Evolutionary conservation across 305 asterid genomes (phyloP).

Genomic region (Plantago coronopus): DNA sequence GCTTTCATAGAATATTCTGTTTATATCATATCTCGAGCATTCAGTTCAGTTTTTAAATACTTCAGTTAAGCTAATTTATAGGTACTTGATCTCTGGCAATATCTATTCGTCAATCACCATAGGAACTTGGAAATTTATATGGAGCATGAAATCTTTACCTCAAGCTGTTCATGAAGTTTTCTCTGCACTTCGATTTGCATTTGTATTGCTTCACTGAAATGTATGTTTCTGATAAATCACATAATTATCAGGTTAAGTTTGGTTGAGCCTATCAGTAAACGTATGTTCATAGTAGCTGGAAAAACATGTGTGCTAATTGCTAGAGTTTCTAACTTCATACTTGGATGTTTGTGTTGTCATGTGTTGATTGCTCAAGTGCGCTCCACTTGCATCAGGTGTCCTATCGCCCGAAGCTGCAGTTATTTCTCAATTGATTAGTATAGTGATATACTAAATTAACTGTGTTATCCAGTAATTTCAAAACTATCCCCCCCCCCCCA

Average conservation of each 20-base stretch:
- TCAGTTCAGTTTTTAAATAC: no score
- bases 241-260: constrained; percentile 13
- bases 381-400: constrained; percentile 49
- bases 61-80: no score
- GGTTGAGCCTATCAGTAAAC: constrained; percentile 14
- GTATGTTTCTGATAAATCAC: constrained; percentile 51
- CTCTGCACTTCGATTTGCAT: constrained; percentile 89
- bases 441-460: constrained; percentile 13
- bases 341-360: constrained; percentile 49
- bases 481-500: constrained; percentile 14
- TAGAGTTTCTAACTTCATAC: constrained; percentile 36
- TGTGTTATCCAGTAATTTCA: constrained; percentile 9
- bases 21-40: background rate
- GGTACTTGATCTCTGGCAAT: background rate
- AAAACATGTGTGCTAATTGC: constrained; percentile 9
- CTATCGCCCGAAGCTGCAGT: constrained; percentile 63
- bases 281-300: constrained; percentile 20
- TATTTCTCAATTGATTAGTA: constrained; percentile 24
- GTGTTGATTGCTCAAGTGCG: constrained; percentile 43
- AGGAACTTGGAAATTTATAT: background rate
- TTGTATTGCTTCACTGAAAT: constrained; percentile 79
- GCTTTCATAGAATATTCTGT: no score
- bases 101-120: background rate
- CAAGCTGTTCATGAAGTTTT: constrained; percentile 85
- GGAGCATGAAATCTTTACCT: constrained; percentile 39